Evolutionary conservation across 495 filamentous ascomycete species (phyloP).

Genomic region (Viridothelium virens): DNA sequence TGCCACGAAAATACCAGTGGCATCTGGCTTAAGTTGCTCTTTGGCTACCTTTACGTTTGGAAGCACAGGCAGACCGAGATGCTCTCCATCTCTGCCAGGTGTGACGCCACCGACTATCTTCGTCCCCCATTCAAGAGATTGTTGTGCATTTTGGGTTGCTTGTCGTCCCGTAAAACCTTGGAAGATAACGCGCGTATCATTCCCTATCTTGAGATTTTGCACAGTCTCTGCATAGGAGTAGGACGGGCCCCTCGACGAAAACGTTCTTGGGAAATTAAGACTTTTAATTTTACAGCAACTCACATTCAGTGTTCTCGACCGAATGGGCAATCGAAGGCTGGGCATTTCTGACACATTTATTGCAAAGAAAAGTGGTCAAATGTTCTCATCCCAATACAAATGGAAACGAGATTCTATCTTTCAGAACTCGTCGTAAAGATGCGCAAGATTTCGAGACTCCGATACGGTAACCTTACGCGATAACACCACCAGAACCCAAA

Average conservation of each 20-base stretch:
- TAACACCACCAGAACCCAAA: background rate
- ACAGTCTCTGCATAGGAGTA: slow-evolving; percentile 57
- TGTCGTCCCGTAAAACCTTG: slow-evolving; percentile 77
- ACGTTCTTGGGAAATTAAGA: slow-evolving; percentile 15
- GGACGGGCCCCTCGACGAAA: slow-evolving; percentile 37
- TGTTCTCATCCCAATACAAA: background rate
- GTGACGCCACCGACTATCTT: slow-evolving; percentile 82
- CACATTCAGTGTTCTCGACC: background rate
- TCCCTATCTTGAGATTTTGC: slow-evolving; percentile 66
- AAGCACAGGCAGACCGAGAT: slow-evolving; percentile 72
- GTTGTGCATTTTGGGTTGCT: slow-evolving; percentile 75
- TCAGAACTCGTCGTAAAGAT: background rate
- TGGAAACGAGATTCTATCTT: background rate
- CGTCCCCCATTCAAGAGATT: slow-evolving; percentile 78
- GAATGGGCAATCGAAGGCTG: background rate
- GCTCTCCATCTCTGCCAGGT: slow-evolving; percentile 66
- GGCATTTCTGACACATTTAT: background rate
- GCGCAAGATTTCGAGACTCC: background rate
- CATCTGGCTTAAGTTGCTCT: slow-evolving; percentile 68
- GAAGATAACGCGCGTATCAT: slow-evolving; percentile 73
- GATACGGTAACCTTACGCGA: background rate
- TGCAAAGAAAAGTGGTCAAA: background rate
- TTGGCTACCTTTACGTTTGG: slow-evolving; percentile 66
- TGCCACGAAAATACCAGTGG: slow-evolving; percentile 79
- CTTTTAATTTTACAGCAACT: background rate